Percentiles rank a stretch among this genome's conserved stretches.
These are phyloP conservation scores for Fusarium sp. DNA, from an alignment of 2,329 filamentous ascomycete species.

Conservation along the genomic window DNA sequence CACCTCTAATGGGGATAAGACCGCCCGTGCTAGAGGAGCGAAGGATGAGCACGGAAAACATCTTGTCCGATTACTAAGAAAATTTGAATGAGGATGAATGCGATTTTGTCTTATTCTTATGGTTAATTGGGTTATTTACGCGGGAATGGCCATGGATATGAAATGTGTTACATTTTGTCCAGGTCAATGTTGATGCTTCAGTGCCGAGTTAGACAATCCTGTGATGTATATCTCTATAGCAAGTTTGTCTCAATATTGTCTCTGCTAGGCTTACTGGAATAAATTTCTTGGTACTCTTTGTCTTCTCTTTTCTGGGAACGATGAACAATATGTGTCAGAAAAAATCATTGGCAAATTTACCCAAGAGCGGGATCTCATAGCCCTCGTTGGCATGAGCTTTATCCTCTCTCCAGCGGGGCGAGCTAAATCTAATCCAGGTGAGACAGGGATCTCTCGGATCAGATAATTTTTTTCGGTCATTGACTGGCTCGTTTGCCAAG, in stretches of 20 bases:
- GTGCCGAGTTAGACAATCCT: too few relatives aligned
- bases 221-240: too few relatives aligned
- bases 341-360: not conserved
- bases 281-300: too few relatives aligned
- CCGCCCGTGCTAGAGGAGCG: constrained; percentile 21
- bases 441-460: constrained; percentile 51
- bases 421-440: constrained; percentile 2
- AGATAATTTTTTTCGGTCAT: constrained; percentile 54
- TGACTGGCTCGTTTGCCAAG: constrained; percentile 12
- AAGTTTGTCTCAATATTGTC: too few relatives aligned
- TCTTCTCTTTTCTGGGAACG: not conserved
- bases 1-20: constrained; percentile 30
- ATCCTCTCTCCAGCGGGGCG: constrained; percentile 10
- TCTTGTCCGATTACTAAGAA: too few relatives aligned
- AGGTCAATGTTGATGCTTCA: not conserved
- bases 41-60: constrained; percentile 14
- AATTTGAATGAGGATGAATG: too few relatives aligned
- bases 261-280: too few relatives aligned
- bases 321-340: not conserved
- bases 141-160: not conserved
- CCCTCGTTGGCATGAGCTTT: not conserved
- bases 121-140: too few relatives aligned
- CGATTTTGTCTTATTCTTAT: too few relatives aligned
- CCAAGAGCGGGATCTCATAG: not conserved
- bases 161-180: not conserved